Evolutionary conservation across 768 basidiomycete species (phyloP), one percentile per base, ranked within the genome.

Genomic region (Coprinellus micaceus): DNA sequence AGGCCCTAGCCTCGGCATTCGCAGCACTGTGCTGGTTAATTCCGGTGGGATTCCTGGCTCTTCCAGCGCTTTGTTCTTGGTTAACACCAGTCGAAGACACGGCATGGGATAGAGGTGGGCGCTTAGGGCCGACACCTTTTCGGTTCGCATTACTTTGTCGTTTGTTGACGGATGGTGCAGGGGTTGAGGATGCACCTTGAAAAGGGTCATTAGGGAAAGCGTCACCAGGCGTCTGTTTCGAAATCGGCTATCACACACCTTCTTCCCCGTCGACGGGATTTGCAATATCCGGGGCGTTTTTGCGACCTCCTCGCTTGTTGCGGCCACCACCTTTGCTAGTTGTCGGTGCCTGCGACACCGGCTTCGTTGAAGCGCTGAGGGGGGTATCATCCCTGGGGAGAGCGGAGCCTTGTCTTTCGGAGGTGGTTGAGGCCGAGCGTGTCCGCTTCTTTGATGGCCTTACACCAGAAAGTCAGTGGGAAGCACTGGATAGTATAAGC

Each of bases 381-480:
- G 74, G 74, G 1, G 79, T 76, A 11, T 82, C 81, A 43, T 78
- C 77, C 47, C 71, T 73, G 17, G 71, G 68, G 39, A 67, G 68
- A 19, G 70, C 67, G 37, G 76, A 69, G 44, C 65, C 71, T 54
- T 76, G 74, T 26, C 71, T 79, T 66, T 91, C 86, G 39, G 89
- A 91, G 4, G 77, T 75, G 37, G 79, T 84, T 26, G 90, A 91
- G 46, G 83, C 81, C 41, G 90, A 92, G 71, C 89, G 78, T 28
- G 86, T 87, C 41, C 88, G 84, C 71, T 91, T 91, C 70, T 84
- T 83, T 52, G 81, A 46, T 25, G 58, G n/a, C 12, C 61, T 62
- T 6, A 36, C 17, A 26, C 70, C 39, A 63, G 67, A 55, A 15
- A 46, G 19, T 44, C 33, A 48, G 40, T 44, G 39, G 52, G 10